Conservation (phyloP, 768 basidiomycete species). For the Rhodotorula sphaerocarpa region DNA sequence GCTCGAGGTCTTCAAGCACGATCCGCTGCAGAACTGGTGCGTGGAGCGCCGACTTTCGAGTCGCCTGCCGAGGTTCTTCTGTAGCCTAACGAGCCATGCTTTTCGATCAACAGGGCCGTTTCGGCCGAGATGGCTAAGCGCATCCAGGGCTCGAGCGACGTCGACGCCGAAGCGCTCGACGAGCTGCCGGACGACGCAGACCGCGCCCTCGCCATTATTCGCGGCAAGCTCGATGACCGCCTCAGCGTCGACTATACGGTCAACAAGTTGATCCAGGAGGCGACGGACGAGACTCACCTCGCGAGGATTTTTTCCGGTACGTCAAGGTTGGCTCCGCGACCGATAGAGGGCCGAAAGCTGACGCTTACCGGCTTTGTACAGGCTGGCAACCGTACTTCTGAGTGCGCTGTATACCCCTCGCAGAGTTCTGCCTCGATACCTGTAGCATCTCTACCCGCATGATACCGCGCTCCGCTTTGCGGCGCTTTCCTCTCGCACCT, state of each 20-base stretch:
- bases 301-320: constrained; percentile 66
- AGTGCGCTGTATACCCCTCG: constrained; percentile 56
- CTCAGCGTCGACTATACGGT: constrained; percentile 88
- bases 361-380: not conserved
- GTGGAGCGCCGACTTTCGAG: not conserved
- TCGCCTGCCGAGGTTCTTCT: not conserved
- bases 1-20: constrained; percentile 91
- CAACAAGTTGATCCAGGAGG: constrained; percentile 82
- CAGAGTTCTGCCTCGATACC: not conserved
- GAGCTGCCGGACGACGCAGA: constrained; percentile 79
- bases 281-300: constrained; percentile 67
- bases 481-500: not conserved
- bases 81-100: constrained; percentile 39
- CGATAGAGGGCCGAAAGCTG: not conserved
- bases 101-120: constrained; percentile 43
- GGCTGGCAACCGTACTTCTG: constrained; percentile 36
- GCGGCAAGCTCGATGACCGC: constrained; percentile 69
- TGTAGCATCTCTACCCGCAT: not conserved
- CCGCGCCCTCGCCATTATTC: constrained; percentile 70
- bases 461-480: not conserved
- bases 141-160: constrained; percentile 39
- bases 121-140: constrained; percentile 55
- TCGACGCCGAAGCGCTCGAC: constrained; percentile 44
- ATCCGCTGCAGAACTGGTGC: constrained; percentile 87
- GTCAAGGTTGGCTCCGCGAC: not conserved